Evolutionary conservation across 768 basidiomycete genomes (phyloP), one percentile per base, ranked within the genome.

Genomic region (Russula griseocarnosa): DNA sequence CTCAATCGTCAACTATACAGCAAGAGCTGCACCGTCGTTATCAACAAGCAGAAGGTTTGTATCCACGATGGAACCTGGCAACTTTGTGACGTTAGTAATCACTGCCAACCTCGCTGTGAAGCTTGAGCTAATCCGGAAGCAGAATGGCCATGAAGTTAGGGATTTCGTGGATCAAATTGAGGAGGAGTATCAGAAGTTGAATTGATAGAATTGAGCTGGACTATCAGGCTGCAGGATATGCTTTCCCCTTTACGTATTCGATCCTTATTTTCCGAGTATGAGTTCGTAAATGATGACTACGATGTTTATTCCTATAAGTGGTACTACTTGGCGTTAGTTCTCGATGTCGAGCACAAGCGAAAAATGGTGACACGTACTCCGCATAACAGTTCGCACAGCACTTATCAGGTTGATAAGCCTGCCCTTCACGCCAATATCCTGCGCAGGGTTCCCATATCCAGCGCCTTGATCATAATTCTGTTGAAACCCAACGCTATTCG

Each of bases 311-410:
- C 81, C 86, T 73, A 98, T 98, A 50, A 98, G 79, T 42, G 95
- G 95, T 81, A 98, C 95, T 98, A 70, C 22, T n/a, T 60, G n/a
- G 11, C 22, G 65, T 68, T 24, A 69, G 69, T 34, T 56, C 55
- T 61, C 40, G 49, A 51, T 55, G 24, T 28, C 58, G 54, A 34
- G 57, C 61, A 58, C 55, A 18, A 55, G 11, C 59, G 14, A 58
- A 51, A 51, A 22, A 1, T 26, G 30, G 18, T 56, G 50, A 40
- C 58, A 86, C 95, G 79, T 74, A 99, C 96, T 94, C 75, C 96
- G 86, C 92, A 98, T 92, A 70, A 99, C 81, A 52, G 96, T 98
- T 76, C 96, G 82, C 65, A 98, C 94, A 42, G 96, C 96, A 70
- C 90, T 85, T 67, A 98, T 97, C 70, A 99, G 84, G 78, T 92